These are phyloP conservation scores for Cladosporium sp. DNA, from an alignment of 2,329 filamentous ascomycete genomes.

Conservation along the genomic window DNA sequence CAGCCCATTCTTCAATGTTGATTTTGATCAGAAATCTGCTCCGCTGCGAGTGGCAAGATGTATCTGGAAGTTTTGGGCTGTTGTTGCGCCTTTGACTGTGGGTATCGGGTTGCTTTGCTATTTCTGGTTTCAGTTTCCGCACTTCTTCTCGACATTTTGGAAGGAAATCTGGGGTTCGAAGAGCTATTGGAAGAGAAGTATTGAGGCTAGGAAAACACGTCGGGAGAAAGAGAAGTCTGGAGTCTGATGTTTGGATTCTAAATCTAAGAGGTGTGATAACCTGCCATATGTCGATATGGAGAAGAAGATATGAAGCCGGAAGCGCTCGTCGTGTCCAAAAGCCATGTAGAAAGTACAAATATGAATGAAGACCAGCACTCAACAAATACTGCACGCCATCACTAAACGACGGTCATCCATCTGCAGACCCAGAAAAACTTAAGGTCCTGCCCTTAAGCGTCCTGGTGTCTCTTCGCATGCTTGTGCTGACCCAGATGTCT, in stretches of 20 bases:
- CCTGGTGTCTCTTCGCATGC: constrained; percentile 1
- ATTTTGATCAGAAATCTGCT: not conserved
- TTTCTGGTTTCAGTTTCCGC: constrained; percentile 1
- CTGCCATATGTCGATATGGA: not conserved
- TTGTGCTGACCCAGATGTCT: constrained; percentile 5
- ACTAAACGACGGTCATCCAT: not conserved
- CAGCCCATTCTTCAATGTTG: constrained; percentile 6
- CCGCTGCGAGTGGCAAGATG: constrained; percentile 5
- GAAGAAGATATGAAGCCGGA: not conserved
- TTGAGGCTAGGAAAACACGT: not conserved
- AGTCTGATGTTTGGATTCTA: not conserved
- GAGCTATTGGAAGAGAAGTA: not conserved
- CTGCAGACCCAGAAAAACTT: not conserved
- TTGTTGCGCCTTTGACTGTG: constrained; percentile 3
- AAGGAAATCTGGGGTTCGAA: not conserved
- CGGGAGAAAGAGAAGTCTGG: not conserved
- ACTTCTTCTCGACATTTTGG: not conserved
- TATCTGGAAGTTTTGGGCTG: constrained; percentile 8
- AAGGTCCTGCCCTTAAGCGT: not conserved
- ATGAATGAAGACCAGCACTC: too few relatives aligned
- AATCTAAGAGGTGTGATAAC: not conserved
- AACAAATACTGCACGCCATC: too few relatives aligned
- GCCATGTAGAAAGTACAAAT: too few relatives aligned
- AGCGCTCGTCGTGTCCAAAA: not conserved
- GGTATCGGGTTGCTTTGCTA: not conserved